Percentiles rank a stretch among this genome's conserved stretches.
These are phyloP conservation scores for Sclerotiophoma versabilis DNA, from an alignment of 2,329 filamentous ascomycete genomes.

Conservation along the genomic window DNA sequence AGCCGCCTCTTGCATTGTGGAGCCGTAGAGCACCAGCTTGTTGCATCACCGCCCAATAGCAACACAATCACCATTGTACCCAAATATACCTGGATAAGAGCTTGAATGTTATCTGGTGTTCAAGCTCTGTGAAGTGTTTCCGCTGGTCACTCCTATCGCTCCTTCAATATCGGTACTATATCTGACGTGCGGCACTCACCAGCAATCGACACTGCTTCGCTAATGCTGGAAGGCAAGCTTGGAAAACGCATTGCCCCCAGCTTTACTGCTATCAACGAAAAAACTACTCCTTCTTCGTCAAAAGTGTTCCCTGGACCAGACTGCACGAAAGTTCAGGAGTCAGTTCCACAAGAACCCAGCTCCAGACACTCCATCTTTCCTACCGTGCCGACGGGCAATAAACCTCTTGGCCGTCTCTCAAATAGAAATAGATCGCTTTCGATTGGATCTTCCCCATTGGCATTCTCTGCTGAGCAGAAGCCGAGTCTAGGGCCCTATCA, in stretches of 20 bases:
- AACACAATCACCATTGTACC: no score
- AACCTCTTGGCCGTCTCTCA: constrained; percentile 51
- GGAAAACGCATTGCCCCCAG: constrained; percentile 36
- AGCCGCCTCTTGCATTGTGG: constrained; percentile 27
- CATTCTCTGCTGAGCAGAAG: constrained; percentile 8
- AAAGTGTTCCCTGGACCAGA: constrained; percentile 9
- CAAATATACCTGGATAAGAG: no score
- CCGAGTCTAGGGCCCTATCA: constrained; percentile 12
- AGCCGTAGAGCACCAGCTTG: constrained; percentile 19
- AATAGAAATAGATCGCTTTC: constrained; percentile 69
- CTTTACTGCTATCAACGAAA: constrained; percentile 49
- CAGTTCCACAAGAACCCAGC: constrained; percentile 12
- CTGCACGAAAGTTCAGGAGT: constrained; percentile 1
- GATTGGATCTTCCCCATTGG: constrained; percentile 4
- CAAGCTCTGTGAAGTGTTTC: no score
- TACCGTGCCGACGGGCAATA: constrained; percentile 24
- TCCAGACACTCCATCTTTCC: constrained; percentile 34
- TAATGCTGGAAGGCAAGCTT: constrained; percentile 40
- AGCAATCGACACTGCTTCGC: constrained; percentile 25
- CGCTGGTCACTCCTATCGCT: no score
- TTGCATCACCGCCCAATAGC: constrained; percentile 14
- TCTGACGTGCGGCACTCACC: constrained; percentile 42
- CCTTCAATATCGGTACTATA: constrained; percentile 37
- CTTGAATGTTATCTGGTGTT: no score
- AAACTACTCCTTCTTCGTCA: constrained; percentile 32